Evolutionary conservation across 768 basidiomycete species (phyloP).

Genomic region (Trametes meyenii): DNA sequence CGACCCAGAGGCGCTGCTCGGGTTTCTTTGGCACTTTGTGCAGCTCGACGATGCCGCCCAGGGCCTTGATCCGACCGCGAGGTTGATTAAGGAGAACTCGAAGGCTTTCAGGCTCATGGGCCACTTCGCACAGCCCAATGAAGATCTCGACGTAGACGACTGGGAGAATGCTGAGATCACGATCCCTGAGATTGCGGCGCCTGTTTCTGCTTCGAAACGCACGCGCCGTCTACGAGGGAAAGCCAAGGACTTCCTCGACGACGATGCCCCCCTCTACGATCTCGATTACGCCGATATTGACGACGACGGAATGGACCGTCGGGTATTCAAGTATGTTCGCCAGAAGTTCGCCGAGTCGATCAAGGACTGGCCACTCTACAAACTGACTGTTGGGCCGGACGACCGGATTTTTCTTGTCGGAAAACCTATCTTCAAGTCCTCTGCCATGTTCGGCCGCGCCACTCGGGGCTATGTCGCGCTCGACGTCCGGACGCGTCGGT

Average conservation of each 20-base stretch:
- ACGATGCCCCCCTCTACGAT: no score
- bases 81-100: background rate
- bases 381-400: background rate
- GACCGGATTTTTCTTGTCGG: conserved; percentile 3
- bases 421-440: conserved; percentile 1
- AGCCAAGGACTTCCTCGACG: no score
- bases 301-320: no score
- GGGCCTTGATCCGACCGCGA: conserved; percentile 8
- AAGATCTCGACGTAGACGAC: background rate
- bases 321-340: conserved; percentile 1
- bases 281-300: no score
- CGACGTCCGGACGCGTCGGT: conserved; percentile 1
- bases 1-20: background rate
- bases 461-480: conserved; percentile 19
- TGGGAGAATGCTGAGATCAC: no score
- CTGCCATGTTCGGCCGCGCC: conserved; percentile 7
- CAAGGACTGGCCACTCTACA: conserved; percentile 5
- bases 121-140: background rate
- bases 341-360: background rate
- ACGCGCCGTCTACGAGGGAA: no score
- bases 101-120: background rate
- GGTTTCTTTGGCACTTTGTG: background rate
- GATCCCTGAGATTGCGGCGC: no score
- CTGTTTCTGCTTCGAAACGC: no score
- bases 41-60: background rate